Base-by-base conservation (phyloP, 805 yeast genomes). In the Cyberlindnera mycetangii region DNA sequence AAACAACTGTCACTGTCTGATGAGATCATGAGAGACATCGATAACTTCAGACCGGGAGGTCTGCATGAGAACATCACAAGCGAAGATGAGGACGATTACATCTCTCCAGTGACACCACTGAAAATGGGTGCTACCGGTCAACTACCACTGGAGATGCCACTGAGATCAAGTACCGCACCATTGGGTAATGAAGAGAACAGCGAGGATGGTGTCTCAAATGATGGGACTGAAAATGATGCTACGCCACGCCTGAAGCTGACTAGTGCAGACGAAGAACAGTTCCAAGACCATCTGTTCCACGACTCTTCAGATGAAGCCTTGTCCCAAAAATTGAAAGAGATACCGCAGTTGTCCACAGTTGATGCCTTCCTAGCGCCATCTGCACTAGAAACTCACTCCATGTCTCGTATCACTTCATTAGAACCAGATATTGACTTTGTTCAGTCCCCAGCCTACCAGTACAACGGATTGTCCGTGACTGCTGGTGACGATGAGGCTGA, bases 1-100 rank as follows among this genome's bases (percentile, higher is more conserved):
- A 58, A 56, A 19, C 50, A 59, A 27, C 36, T 58, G 2, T 59
- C 64, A 0, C 37, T 59, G 17, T 54, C 60, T 10, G 64, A 59
- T 46, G 62, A 58, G 37, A 48, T 59, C 6, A 31, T 59, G 49
- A 50, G 55, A 38, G 61, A 59, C 32, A 56, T 59, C 14, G 60
- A 59, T 19, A 50, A 44, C 10, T 59, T 51, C 37, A 58, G 56
- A 37, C 42, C 51, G 11, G 50, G 46, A 16, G 42, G 42, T 4
- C 14, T 44, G 3, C 28, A 39, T 25, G 41, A 49, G 24, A 42
- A 21, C 20, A 7, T 33, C 5, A 17, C 16, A 2, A 30, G 45
- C 32, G 53, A 50, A 9, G 46, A 47, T 5, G 44, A 41, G 12
- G 46, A 35, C 12, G 56, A 55, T 17, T 42, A 47, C 24, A 37